phyloP scores from a whole-genome alignment of 1,139 yeast species.

The Maudiozyma humilis region DNA sequence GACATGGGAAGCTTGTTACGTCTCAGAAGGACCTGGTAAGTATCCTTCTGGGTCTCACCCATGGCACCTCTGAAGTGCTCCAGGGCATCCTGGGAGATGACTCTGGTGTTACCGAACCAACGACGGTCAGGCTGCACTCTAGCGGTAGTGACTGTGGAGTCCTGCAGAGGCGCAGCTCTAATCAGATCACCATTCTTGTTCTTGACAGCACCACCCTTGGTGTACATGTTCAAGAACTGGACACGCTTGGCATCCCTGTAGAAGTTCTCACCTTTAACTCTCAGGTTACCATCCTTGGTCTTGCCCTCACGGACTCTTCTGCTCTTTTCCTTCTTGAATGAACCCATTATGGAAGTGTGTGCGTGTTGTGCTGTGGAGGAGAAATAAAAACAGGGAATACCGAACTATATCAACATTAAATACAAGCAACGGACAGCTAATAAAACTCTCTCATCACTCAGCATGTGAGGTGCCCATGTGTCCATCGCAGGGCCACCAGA shows the following conservation, averaged over 20 bases:
- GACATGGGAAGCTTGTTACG: conserved; percentile 96
- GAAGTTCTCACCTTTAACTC: conserved; percentile 95
- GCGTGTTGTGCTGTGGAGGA: too few relatives aligned
- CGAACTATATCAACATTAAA: too few relatives aligned
- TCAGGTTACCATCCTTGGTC: conserved; percentile 78
- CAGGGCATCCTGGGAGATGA: conserved; percentile 93
- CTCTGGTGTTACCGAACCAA: conserved; percentile 97
- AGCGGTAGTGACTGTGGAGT: conserved; percentile 81
- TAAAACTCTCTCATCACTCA: too few relatives aligned
- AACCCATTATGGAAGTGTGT: conserved; percentile 89
- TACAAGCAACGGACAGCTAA: too few relatives aligned
- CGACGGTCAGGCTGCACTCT: conserved; percentile 92
- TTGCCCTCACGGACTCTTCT: conserved; percentile 80
- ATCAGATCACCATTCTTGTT: conserved; percentile 83
- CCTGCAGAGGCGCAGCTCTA: conserved; percentile 81
- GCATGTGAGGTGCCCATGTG: too few relatives aligned
- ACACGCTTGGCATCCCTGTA: conserved; percentile 92
- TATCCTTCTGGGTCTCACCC: conserved; percentile 77
- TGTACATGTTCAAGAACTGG: conserved; percentile 85
- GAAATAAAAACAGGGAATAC: too few relatives aligned
- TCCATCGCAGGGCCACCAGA: background rate
- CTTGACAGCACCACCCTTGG: conserved; percentile 78
- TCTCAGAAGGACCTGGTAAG: conserved; percentile 79
- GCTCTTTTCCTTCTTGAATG: conserved; percentile 81
- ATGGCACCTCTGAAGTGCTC: conserved; percentile 90